Evolutionary conservation across 371 early-diverging fungal genomes (phyloP), one percentile per base, ranked within the genome.

Genomic region (Apophysomyces ossiformis): DNA sequence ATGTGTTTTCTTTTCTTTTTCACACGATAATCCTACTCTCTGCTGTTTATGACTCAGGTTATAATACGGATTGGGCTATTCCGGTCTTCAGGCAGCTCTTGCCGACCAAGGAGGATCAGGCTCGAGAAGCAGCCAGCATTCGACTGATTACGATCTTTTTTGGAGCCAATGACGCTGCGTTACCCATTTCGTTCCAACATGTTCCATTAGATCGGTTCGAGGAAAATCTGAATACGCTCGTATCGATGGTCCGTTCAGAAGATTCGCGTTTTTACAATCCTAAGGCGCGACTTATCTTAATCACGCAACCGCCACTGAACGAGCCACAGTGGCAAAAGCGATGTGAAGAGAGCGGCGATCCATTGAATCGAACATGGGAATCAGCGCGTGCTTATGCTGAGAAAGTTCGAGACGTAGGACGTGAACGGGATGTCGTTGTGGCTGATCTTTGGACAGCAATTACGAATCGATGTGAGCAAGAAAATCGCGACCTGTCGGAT

Each of bases 111-210:
- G 63, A 73, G 32, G 72, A 73, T 26, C 82, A 79, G 62, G 38
- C 73, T 11, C 44, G 70, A 45, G 56, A 70, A 15, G 60, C 68
- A 5, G 67, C 86, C 5, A 69, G 72, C 11, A 73, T 91, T 47
- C 72, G 70, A 9, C 76, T 95, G 36, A 71, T 92, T 60, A 90
- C 88, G 18, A 81, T 96, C 12, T 89, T 93, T 58, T 84, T 93
- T 45, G 96, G 96, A 6, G 89, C 95, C 46, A 96, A 96, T 73
- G 96, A 96, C 69, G 88, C 93, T 0, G 81, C 86, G 5, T 56
- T 85, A 7, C 72, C 78, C n/a, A 72, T 72, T 32, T 69, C 80
- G 0, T 50, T 63, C 6, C 92, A 91, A 43, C 89, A 89, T 65
- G 92, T 95, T 0, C 83, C 92, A 1, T 47, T 95, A 21, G 77